phyloP scores from a whole-genome alignment of 2,329 filamentous ascomycete species.

The Sclerotinia sclerotiorum region DNA sequence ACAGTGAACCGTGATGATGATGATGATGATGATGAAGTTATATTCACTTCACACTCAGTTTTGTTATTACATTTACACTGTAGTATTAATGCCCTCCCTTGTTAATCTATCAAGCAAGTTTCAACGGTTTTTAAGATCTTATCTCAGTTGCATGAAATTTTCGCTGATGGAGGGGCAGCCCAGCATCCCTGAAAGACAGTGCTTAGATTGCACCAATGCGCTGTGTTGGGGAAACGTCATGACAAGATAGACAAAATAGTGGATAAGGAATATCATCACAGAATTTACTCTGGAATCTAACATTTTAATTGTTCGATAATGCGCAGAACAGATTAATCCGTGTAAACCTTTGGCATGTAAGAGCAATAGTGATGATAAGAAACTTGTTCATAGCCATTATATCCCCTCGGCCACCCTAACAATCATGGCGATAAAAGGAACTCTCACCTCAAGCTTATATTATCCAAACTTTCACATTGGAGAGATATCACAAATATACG shows the following conservation, averaged over 20 bases:
- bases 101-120: not conserved
- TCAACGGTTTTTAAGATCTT: not conserved
- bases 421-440: not conserved
- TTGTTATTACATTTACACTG: not conserved
- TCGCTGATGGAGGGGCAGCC: constrained; percentile 23
- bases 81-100: not conserved
- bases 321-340: not conserved
- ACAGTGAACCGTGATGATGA: not conserved
- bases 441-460: not conserved
- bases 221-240: not conserved
- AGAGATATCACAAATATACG: not conserved
- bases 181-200: constrained; percentile 21
- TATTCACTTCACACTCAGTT: not conserved
- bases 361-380: not conserved
- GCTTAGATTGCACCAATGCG: constrained; percentile 9
- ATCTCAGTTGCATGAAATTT: constrained; percentile 8
- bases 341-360: not conserved
- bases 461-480: not conserved
- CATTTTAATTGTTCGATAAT: not conserved
- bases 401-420: not conserved
- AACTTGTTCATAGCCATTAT: not conserved
- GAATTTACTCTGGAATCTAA: not conserved
- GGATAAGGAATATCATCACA: not conserved
- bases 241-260: not conserved
- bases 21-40: not conserved